Conservation (phyloP, 2,329 filamentous ascomycete genomes). For the Coleophoma eucalyptorum region DNA sequence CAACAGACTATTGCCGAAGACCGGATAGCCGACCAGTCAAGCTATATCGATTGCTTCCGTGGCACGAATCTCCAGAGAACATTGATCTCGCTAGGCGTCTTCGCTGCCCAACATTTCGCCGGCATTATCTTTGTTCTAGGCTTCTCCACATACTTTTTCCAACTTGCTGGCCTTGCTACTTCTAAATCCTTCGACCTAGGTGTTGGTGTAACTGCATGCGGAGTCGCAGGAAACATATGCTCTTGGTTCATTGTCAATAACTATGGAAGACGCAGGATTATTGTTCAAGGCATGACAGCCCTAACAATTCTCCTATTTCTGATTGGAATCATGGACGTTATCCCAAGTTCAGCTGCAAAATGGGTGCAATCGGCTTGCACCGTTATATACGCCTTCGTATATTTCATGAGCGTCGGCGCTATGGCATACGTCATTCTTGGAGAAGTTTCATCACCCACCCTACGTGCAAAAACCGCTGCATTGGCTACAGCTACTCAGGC, state of each 20-base stretch:
- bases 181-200: constrained; percentile 33
- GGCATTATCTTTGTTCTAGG: constrained; percentile 59
- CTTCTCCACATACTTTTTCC: constrained; percentile 43
- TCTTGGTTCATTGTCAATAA: constrained; percentile 46
- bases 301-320: constrained; percentile 9
- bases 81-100: constrained; percentile 13
- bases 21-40: constrained; percentile 11
- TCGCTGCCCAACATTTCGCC: constrained; percentile 33
- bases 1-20: constrained; percentile 14
- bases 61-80: constrained; percentile 16
- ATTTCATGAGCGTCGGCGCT: constrained; percentile 34
- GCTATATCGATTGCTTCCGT: constrained; percentile 15
- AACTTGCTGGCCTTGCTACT: constrained; percentile 33
- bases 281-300: constrained; percentile 21
- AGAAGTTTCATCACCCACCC: constrained; percentile 30
- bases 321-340: constrained; percentile 22
- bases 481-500: constrained; percentile 34
- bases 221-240: constrained; percentile 33
- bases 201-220: constrained; percentile 32
- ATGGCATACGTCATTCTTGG: constrained; percentile 36
- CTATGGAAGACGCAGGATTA: constrained; percentile 57
- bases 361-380: constrained; percentile 32
- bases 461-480: constrained; percentile 35
- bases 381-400: constrained; percentile 34
- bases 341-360: constrained; percentile 24